Conservation (phyloP, 352 stramenopile genomes). For the Globisporangium solare region DNA sequence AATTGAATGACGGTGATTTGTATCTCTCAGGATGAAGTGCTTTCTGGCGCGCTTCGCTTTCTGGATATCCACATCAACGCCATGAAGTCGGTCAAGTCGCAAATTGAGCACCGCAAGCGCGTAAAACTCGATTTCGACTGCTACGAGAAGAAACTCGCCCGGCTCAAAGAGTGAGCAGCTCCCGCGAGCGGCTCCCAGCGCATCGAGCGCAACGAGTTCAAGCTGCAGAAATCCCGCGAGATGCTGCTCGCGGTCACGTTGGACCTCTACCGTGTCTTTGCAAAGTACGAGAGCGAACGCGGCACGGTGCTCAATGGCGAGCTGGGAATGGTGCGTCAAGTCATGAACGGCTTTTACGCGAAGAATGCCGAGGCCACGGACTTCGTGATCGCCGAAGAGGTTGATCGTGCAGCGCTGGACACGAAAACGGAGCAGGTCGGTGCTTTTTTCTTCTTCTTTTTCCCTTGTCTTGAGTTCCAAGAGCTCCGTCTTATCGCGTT, state of each 20-base stretch:
- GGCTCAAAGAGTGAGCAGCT: constrained; percentile 24
- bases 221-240: constrained; percentile 38
- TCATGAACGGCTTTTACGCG: constrained; percentile 75
- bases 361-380: constrained; percentile 68
- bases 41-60: constrained; percentile 56
- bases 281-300: constrained; percentile 73
- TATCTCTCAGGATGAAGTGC: constrained; percentile 42
- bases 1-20: no score
- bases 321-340: constrained; percentile 74
- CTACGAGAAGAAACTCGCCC: constrained; percentile 51
- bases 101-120: constrained; percentile 61
- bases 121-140: constrained; percentile 73
- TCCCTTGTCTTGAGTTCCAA: no score
- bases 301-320: constrained; percentile 76
- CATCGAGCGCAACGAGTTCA: constrained; percentile 56
- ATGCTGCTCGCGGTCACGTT: constrained; percentile 49
- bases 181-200: constrained; percentile 16
- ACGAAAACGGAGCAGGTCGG: constrained; percentile 38
- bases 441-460: no score
- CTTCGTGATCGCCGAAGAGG: constrained; percentile 53
- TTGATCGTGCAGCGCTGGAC: constrained; percentile 45
- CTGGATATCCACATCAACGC: constrained; percentile 74
- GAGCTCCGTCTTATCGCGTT: background rate
- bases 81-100: constrained; percentile 67
- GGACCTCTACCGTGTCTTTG: constrained; percentile 68